phyloP scores from a whole-genome alignment of 1,284 basidiomycete genomes.

The Tylopilus sp. region DNA sequence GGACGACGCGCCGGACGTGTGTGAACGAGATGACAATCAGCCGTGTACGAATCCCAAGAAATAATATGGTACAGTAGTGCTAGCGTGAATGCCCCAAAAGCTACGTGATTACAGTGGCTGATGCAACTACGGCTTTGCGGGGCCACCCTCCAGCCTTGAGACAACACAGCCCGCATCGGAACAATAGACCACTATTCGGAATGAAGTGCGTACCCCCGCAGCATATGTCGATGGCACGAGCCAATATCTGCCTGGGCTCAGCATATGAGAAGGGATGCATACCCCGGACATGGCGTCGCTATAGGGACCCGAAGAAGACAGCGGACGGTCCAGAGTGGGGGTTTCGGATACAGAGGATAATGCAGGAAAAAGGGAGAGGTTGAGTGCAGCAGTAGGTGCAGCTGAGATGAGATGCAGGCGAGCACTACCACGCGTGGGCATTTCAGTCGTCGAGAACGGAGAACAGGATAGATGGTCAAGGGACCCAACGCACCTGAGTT shows the following conservation, averaged over 20 bases:
- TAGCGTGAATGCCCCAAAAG: not conserved
- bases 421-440: conserved; percentile 41
- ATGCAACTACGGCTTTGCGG: not conserved
- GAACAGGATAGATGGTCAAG: not conserved
- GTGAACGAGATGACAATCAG: not conserved
- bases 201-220: conserved; percentile 53
- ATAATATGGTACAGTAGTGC: conserved; percentile 2
- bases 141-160: conserved; percentile 2
- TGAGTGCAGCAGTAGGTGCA: conserved; percentile 46
- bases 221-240: conserved; percentile 73
- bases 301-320: conserved; percentile 75
- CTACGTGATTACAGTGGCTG: not conserved
- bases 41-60: not conserved
- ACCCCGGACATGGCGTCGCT: conserved; percentile 69
- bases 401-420: conserved; percentile 59
- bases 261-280: conserved; percentile 48
- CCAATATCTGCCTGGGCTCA: conserved; percentile 65
- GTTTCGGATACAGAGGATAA: conserved; percentile 18
- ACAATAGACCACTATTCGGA: conserved; percentile 64
- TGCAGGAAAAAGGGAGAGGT: conserved; percentile 56
- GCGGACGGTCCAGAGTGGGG: conserved; percentile 39
- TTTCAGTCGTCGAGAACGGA: conserved; percentile 1
- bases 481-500: conserved; percentile 53
- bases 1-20: not conserved
- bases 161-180: conserved; percentile 31